Conservation (phyloP, 208 protist species). For the Leishmania gerbilli region DNA sequence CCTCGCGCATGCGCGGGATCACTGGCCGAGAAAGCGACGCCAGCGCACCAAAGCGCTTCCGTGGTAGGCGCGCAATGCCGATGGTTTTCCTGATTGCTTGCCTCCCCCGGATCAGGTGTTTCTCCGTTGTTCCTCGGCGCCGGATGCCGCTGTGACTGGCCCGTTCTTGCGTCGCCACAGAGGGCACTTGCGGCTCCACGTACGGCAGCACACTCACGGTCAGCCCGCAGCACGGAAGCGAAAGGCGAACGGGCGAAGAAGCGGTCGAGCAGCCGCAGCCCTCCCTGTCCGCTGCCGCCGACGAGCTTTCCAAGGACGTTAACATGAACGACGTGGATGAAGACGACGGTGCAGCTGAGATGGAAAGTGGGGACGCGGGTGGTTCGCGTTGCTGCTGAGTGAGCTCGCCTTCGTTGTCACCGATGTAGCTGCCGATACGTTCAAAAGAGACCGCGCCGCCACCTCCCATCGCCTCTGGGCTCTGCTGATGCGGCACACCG, state of each 20-base stretch:
- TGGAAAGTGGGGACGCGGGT: background rate
- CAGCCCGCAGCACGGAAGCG: conserved; percentile 28
- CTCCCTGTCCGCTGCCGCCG: background rate
- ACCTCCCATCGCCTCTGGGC: background rate
- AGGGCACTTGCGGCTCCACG: background rate
- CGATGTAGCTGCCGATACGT: background rate
- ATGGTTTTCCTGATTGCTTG: background rate
- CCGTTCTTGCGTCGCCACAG: background rate
- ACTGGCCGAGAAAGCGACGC: conserved; percentile 1
- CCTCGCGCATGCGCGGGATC: conserved; percentile 35
- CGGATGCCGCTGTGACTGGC: background rate
- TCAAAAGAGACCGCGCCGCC: background rate
- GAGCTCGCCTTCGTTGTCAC: background rate
- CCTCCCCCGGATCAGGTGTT: background rate
- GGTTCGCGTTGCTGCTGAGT: background rate
- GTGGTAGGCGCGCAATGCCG: background rate
- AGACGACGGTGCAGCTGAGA: background rate
- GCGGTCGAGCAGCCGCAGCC: background rate
- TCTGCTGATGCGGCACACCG: background rate
- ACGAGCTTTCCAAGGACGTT: background rate
- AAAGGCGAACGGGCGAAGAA: conserved; percentile 11
- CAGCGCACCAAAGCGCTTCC: background rate
- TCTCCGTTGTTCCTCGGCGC: background rate
- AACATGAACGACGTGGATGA: background rate
- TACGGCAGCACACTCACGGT: conserved; percentile 22